phyloP scores from a whole-genome alignment of 2,329 filamentous ascomycete genomes.

The Simplicillium aogashimaense region DNA sequence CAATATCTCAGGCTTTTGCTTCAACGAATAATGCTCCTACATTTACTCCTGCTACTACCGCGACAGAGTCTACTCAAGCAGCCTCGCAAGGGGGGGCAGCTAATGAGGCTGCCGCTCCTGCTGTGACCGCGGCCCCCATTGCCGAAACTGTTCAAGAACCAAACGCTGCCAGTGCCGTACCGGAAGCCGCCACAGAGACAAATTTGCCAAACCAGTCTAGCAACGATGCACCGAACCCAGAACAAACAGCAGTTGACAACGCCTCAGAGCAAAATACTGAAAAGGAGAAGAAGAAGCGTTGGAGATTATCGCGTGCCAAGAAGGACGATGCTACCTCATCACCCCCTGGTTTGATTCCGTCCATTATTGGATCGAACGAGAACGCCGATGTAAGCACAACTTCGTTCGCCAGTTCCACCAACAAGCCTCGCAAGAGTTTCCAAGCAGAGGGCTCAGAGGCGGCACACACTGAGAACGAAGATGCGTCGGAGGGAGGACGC shows the following conservation, averaged over 20 bases:
- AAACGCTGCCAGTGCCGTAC: background rate
- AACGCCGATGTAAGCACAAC: constrained; percentile 57
- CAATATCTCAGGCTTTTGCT: constrained; percentile 10
- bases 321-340: constrained; percentile 45
- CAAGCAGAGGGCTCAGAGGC: constrained; percentile 42
- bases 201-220: constrained; percentile 65
- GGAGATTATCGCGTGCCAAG: constrained; percentile 58
- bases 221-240: constrained; percentile 75
- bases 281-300: constrained; percentile 59
- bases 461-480: constrained; percentile 27
- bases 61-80: constrained; percentile 3
- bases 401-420: constrained; percentile 54
- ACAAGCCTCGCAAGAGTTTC: constrained; percentile 37
- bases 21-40: constrained; percentile 9
- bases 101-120: background rate
- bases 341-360: constrained; percentile 29
- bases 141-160: background rate
- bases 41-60: constrained; percentile 6
- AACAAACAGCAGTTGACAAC: constrained; percentile 54
- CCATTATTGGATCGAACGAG: constrained; percentile 49
- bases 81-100: constrained; percentile 3
- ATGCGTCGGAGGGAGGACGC: constrained; percentile 28
- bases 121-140: background rate
- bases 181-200: background rate
- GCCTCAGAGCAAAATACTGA: constrained; percentile 36